Conservation (phyloP, 2,329 filamentous ascomycete genomes). For the Microsporum ferrugineum region DNA sequence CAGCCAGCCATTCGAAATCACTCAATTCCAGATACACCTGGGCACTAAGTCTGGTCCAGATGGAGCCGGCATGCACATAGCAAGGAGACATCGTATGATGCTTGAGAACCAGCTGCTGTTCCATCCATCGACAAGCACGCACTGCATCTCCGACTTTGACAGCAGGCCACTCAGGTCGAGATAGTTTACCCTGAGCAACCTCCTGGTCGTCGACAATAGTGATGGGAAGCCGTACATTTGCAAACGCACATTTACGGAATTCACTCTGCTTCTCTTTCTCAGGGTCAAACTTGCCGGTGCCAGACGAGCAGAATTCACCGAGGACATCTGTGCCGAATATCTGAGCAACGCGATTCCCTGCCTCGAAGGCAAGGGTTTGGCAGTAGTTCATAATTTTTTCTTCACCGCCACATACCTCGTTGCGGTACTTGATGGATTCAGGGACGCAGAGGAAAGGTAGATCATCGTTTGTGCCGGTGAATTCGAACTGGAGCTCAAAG, state of each 20-base stretch:
- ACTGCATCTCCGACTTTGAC: constrained; percentile 32
- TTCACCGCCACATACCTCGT: constrained; percentile 61
- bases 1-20: constrained; percentile 63
- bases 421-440: constrained; percentile 59
- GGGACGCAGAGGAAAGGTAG: constrained; percentile 60
- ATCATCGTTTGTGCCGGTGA: constrained; percentile 63
- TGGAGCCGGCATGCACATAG: constrained; percentile 47
- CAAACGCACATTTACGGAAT: constrained; percentile 56
- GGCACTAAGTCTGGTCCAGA: constrained; percentile 64
- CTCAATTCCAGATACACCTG: constrained; percentile 72
- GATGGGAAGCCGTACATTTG: constrained; percentile 64
- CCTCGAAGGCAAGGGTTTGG: constrained; percentile 51
- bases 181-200: background rate
- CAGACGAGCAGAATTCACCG: constrained; percentile 38
- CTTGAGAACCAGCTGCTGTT: constrained; percentile 43
- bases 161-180: constrained; percentile 11
- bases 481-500: constrained; percentile 64
- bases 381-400: constrained; percentile 54
- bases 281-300: constrained; percentile 7
- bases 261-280: constrained; percentile 5
- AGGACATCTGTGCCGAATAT: constrained; percentile 60
- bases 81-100: constrained; percentile 61
- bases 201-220: constrained; percentile 18
- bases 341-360: constrained; percentile 48
- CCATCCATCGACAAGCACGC: constrained; percentile 47